Evolutionary conservation across 225 moss, liverwort and hornwort species (phyloP).

Genomic region (Pseudisothecium myosuroides): DNA sequence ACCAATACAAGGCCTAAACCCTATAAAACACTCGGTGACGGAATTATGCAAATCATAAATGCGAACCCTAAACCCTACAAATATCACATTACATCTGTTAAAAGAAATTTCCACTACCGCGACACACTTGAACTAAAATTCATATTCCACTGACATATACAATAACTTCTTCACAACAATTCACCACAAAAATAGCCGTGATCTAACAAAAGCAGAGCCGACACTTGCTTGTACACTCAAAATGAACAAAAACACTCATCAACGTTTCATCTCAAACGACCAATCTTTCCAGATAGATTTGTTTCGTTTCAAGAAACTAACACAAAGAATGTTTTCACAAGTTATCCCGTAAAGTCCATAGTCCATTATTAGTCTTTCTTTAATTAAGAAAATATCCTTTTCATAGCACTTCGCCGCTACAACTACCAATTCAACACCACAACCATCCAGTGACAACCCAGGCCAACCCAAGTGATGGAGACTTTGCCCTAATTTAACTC

Average conservation of each 20-base stretch:
- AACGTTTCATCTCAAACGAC: background rate
- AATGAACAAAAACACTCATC: background rate
- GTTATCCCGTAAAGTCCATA: too few relatives aligned
- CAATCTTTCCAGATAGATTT: background rate
- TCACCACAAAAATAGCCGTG: background rate
- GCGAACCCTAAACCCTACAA: background rate
- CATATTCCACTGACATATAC: background rate
- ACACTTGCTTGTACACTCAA: background rate
- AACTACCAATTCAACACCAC: slow-evolving; percentile 27
- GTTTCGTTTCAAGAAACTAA: background rate
- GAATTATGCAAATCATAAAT: background rate
- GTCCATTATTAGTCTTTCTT: background rate
- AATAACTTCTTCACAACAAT: background rate
- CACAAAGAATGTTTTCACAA: background rate
- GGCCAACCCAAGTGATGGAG: background rate
- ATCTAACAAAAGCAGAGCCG: background rate
- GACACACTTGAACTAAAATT: too few relatives aligned
- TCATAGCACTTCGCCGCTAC: background rate
- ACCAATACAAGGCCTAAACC: background rate
- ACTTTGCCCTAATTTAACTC: background rate
- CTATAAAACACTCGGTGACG: background rate
- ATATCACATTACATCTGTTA: background rate
- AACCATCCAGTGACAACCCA: background rate
- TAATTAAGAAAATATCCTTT: background rate
- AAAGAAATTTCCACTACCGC: too few relatives aligned